These are phyloP conservation scores for Salix suchowensis DNA, from an alignment of 345 rosid species.

Conservation along the genomic window DNA sequence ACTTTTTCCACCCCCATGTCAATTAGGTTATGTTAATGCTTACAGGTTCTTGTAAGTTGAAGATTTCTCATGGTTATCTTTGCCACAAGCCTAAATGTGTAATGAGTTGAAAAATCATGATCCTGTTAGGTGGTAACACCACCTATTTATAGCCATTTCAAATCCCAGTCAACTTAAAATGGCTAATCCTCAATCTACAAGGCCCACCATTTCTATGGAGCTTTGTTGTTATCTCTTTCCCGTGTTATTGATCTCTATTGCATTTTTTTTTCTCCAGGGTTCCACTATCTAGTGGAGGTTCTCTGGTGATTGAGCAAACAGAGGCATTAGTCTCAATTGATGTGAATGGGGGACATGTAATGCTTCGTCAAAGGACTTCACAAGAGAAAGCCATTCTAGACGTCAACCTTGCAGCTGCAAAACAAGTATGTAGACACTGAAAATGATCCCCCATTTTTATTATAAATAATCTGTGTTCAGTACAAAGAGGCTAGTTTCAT, in stretches of 20 bases:
- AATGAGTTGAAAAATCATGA: background rate
- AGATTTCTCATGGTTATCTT: no score
- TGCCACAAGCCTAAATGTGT: background rate
- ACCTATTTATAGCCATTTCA: background rate
- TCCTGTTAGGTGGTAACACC: background rate
- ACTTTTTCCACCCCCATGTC: no score
- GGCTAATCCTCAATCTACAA: background rate
- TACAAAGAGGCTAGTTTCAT: background rate
- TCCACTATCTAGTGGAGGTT: slow-evolving; percentile 81
- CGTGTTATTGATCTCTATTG: background rate
- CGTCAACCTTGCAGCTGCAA: slow-evolving; percentile 90
- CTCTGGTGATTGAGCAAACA: slow-evolving; percentile 94
- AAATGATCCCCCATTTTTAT: background rate
- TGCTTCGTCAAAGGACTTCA: slow-evolving; percentile 85
- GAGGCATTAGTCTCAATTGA: slow-evolving; percentile 98
- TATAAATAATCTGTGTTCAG: slow-evolving; percentile 3
- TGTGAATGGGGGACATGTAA: slow-evolving; percentile 96
- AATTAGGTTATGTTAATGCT: no score
- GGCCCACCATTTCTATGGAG: background rate
- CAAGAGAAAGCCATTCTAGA: slow-evolving; percentile 89
- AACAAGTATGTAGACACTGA: slow-evolving; percentile 54
- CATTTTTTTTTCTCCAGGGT: slow-evolving; percentile 51
- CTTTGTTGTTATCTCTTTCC: background rate
- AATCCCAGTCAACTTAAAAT: background rate
- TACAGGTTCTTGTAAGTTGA: no score